A percentile compares a stretch with the other conserved stretches of the same genome.
Evolutionary conservation across 768 basidiomycete species (phyloP).

Genomic region (Sarcodon aspratus): DNA sequence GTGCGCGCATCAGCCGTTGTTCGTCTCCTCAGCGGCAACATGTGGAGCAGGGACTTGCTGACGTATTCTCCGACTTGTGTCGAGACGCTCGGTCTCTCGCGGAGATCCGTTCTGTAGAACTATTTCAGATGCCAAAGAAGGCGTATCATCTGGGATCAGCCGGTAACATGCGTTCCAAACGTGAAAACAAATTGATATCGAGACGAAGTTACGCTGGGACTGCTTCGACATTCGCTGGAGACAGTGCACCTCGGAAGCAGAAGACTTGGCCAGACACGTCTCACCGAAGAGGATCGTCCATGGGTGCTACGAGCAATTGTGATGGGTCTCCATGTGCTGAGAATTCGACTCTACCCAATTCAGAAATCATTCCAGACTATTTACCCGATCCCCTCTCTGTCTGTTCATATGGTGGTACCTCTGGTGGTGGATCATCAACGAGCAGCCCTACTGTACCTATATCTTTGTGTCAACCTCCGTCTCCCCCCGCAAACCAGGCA

Average conservation of each 20-base stretch:
- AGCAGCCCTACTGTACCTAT: slow-evolving; percentile 9
- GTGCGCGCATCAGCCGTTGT: slow-evolving; percentile 55
- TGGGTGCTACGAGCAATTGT: too few species aligned
- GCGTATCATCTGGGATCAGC: too few species aligned
- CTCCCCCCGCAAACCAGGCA: neutral
- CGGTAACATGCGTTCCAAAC: too few species aligned
- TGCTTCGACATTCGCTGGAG: too few species aligned
- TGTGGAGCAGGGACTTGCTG: slow-evolving; percentile 69
- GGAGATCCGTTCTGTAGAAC: slow-evolving; percentile 46
- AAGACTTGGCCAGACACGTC: too few species aligned
- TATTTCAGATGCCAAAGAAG: slow-evolving; percentile 38
- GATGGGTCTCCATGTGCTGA: too few species aligned
- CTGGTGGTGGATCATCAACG: slow-evolving; percentile 9
- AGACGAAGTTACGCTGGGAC: too few species aligned
- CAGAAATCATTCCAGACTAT: too few species aligned
- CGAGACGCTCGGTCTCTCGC: slow-evolving; percentile 58
- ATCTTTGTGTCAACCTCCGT: neutral
- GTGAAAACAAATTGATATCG: too few species aligned
- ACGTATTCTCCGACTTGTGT: slow-evolving; percentile 71
- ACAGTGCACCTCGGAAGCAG: too few species aligned
- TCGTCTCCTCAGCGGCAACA: slow-evolving; percentile 53
- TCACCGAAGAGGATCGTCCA: too few species aligned
- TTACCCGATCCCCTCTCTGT: slow-evolving; percentile 8
- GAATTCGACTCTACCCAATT: too few species aligned
- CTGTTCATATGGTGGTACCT: slow-evolving; percentile 14